Percentiles rank a stretch among this genome's conserved stretches.
Evolutionary conservation across 1,284 basidiomycete genomes (phyloP).

Genomic region (Taiwanofungus camphoratus): DNA sequence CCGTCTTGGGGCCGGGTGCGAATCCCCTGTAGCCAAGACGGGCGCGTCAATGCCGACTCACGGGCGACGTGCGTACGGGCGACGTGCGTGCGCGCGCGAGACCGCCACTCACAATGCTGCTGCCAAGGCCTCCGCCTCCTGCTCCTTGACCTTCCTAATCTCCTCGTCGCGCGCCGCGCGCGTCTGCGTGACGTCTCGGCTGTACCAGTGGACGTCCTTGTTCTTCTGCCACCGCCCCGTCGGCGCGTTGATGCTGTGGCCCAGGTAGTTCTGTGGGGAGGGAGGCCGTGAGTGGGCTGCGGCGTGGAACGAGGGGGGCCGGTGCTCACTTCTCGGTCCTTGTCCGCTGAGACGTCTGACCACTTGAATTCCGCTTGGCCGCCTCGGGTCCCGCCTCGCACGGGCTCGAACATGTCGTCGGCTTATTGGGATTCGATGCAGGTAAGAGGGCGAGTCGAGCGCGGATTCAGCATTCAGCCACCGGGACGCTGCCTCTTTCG

Average conservation of each 20-base stretch:
- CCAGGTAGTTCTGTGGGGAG: slow-evolving; percentile 74
- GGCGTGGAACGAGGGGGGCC: background rate
- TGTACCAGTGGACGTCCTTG: slow-evolving; percentile 93
- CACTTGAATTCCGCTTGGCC: slow-evolving; percentile 91
- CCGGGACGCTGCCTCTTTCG: background rate
- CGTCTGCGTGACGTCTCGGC: slow-evolving; percentile 45
- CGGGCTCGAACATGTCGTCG: slow-evolving; percentile 68
- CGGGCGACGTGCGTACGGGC: background rate
- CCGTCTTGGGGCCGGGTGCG: slow-evolving; percentile 44
- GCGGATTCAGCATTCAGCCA: background rate
- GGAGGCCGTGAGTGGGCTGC: background rate
- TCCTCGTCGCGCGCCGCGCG: slow-evolving; percentile 59
- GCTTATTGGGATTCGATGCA: background rate
- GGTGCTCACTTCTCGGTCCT: slow-evolving; percentile 74
- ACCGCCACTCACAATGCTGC: slow-evolving; percentile 60
- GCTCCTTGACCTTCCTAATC: slow-evolving; percentile 75
- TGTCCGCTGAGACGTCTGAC: slow-evolving; percentile 85
- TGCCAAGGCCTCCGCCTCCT: slow-evolving; percentile 81
- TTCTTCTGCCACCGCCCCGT: slow-evolving; percentile 94
- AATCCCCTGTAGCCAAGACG: slow-evolving; percentile 45
- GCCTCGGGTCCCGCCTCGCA: slow-evolving; percentile 80
- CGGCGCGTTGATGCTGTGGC: slow-evolving; percentile 88
- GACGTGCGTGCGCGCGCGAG: background rate
- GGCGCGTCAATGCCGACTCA: too few species aligned
- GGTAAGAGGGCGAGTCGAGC: background rate